phyloP scores from a whole-genome alignment of 2,329 filamentous ascomycete species.

The Arthrobotrys entomopaga region DNA sequence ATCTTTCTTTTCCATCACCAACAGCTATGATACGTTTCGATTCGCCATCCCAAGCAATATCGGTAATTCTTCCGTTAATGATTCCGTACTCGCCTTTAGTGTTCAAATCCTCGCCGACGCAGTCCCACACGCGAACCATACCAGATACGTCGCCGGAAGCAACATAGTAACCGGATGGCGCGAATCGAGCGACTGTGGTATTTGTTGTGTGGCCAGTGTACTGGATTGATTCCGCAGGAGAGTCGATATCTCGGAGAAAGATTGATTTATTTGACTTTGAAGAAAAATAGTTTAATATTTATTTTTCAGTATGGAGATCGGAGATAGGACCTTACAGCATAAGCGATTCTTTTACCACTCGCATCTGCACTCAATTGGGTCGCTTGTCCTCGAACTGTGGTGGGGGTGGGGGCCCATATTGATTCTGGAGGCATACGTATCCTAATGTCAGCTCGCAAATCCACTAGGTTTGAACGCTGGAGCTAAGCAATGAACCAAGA shows the following conservation, averaged over 20 bases:
- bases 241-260: slow-evolving; percentile 93
- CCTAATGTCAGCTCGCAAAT: too few species aligned
- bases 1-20: slow-evolving; percentile 87
- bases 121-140: slow-evolving; percentile 90
- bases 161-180: slow-evolving; percentile 92
- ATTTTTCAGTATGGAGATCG: not conserved
- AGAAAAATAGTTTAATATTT: slow-evolving; percentile 15
- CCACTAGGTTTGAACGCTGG: not conserved
- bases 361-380: slow-evolving; percentile 87
- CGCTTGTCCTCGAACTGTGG: slow-evolving; percentile 83
- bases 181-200: slow-evolving; percentile 92
- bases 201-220: slow-evolving; percentile 90
- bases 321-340: slow-evolving; percentile 73
- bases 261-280: slow-evolving; percentile 90
- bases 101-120: slow-evolving; percentile 76
- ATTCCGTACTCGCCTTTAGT: slow-evolving; percentile 96
- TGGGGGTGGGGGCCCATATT: slow-evolving; percentile 86
- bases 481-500: not conserved
- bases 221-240: slow-evolving; percentile 83
- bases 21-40: slow-evolving; percentile 96
- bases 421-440: slow-evolving; percentile 64
- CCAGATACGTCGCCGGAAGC: slow-evolving; percentile 90
- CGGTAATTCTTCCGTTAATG: slow-evolving; percentile 92
- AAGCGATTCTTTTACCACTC: slow-evolving; percentile 91
- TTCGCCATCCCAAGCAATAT: slow-evolving; percentile 97